Evolutionary conservation across 805 yeast species (phyloP).

Genomic region (Kockiozyma suomiensis): DNA sequence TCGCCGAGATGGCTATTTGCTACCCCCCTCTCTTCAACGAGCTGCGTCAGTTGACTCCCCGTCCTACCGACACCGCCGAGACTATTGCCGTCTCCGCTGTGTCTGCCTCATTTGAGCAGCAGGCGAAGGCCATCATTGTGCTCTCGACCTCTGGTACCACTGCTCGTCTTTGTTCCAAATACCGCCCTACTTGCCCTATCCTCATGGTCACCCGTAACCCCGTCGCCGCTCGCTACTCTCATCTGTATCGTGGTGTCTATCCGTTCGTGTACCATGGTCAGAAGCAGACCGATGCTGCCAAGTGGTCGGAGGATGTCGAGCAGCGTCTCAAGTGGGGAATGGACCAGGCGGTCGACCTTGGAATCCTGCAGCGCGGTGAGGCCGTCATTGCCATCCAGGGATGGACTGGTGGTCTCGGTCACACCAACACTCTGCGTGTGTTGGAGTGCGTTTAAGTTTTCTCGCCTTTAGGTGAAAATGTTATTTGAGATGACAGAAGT

Average conservation of each 20-base stretch:
- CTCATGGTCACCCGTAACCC: conserved; percentile 97
- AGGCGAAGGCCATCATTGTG: conserved; percentile 95
- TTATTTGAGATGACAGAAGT: too few relatives aligned
- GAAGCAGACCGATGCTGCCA: conserved; percentile 55
- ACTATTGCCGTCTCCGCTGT: conserved; percentile 98
- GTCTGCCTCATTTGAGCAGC: conserved; percentile 92
- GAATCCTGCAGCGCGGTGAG: conserved; percentile 85
- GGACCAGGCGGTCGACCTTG: conserved; percentile 81
- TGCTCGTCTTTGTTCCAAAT: conserved; percentile 94
- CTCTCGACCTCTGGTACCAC: conserved; percentile 94
- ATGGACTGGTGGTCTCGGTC: conserved; percentile 98
- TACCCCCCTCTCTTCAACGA: conserved; percentile 82
- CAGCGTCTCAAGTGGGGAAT: conserved; percentile 91
- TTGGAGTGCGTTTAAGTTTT: conserved; percentile 47
- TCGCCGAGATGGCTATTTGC: conserved; percentile 96
- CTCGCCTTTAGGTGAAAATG: not conserved
- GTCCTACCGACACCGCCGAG: conserved; percentile 92
- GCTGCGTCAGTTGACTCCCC: conserved; percentile 78
- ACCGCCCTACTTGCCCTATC: conserved; percentile 96
- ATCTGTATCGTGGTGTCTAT: conserved; percentile 97
- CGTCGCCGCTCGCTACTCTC: conserved; percentile 91
- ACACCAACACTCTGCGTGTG: conserved; percentile 97
- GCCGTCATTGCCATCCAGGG: conserved; percentile 95
- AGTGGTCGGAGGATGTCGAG: conserved; percentile 98
- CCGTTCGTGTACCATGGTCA: conserved; percentile 82